Evolutionary conservation across 345 rosid genomes (phyloP).

Genomic region (Populus simonii): DNA sequence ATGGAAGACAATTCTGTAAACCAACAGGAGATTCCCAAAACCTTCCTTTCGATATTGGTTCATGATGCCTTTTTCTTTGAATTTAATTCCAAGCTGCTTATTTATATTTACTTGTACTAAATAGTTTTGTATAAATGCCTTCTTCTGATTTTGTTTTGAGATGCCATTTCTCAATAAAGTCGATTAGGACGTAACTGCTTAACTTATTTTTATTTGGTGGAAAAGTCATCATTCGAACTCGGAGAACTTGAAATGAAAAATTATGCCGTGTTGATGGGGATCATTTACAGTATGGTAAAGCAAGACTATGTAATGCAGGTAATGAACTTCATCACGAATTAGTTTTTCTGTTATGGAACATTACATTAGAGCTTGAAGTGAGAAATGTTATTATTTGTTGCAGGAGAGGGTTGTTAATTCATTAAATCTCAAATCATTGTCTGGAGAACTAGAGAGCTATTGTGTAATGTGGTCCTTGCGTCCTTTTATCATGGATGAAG

Average conservation of each 20-base stretch:
- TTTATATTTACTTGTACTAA: no score
- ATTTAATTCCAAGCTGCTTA: no score
- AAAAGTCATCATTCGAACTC: slow-evolving; percentile 7
- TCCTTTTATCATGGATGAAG: slow-evolving; percentile 63
- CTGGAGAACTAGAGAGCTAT: slow-evolving; percentile 63
- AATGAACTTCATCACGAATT: not conserved
- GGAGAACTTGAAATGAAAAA: slow-evolving; percentile 42
- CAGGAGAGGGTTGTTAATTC: slow-evolving; percentile 71
- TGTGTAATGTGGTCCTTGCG: slow-evolving; percentile 76
- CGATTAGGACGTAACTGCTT: not conserved
- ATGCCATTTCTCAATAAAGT: not conserved
- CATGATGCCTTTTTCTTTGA: no score
- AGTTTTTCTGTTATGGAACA: not conserved
- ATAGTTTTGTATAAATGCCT: no score
- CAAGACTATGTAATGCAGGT: slow-evolving; percentile 83
- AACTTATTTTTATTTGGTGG: slow-evolving; percentile 29
- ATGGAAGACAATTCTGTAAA: no score
- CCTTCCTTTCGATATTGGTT: no score
- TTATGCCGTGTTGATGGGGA: slow-evolving; percentile 49
- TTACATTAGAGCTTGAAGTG: not conserved
- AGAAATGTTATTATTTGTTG: slow-evolving; percentile 2
- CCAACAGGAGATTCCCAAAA: no score
- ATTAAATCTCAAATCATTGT: slow-evolving; percentile 51
- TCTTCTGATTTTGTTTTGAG: not conserved
- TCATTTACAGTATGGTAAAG: slow-evolving; percentile 71